Percentiles rank a stretch among this genome's conserved stretches.
Conservation (phyloP, 352 stramenopile species). For the Pythium aphanidermatum region DNA sequence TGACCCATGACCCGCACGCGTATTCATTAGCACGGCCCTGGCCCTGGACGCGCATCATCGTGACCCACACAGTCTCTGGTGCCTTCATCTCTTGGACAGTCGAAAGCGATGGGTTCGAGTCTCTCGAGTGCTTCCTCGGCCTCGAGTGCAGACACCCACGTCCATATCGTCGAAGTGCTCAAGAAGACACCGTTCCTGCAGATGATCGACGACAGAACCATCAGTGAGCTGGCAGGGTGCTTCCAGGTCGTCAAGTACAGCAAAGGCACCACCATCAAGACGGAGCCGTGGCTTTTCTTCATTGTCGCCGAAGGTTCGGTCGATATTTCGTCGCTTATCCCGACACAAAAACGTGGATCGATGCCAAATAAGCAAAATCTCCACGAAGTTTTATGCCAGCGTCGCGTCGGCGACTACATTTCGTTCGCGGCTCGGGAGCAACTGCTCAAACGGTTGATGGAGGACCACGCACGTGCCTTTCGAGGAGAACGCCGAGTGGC, state of each 20-base stretch:
- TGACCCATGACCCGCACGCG: too few species aligned
- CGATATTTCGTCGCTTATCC: constrained; percentile 48
- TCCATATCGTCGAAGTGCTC: constrained; percentile 25
- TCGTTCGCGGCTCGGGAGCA: constrained; percentile 47
- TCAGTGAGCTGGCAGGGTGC: constrained; percentile 49
- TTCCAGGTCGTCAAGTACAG: constrained; percentile 44
- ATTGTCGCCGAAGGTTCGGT: constrained; percentile 49
- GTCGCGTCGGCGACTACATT: constrained; percentile 48
- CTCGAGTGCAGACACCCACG: neutral
- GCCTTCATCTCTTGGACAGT: too few species aligned
- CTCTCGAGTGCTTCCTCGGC: neutral
- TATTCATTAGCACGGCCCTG: too few species aligned
- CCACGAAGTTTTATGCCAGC: constrained; percentile 52
- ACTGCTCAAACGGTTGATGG: constrained; percentile 38
- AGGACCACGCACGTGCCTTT: too few species aligned
- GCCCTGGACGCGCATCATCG: too few species aligned
- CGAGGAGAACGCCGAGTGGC: constrained; percentile 5
- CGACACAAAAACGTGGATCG: constrained; percentile 24
- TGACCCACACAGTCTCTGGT: too few species aligned
- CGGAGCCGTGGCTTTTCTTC: constrained; percentile 45
- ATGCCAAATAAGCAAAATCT: constrained; percentile 49
- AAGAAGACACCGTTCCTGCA: constrained; percentile 59
- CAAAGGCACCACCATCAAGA: constrained; percentile 39
- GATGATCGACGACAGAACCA: constrained; percentile 47
- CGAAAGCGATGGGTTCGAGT: neutral